phyloP scores from a whole-genome alignment of 2,329 filamentous ascomycete genomes.

The Sclerotinia trifoliorum region DNA sequence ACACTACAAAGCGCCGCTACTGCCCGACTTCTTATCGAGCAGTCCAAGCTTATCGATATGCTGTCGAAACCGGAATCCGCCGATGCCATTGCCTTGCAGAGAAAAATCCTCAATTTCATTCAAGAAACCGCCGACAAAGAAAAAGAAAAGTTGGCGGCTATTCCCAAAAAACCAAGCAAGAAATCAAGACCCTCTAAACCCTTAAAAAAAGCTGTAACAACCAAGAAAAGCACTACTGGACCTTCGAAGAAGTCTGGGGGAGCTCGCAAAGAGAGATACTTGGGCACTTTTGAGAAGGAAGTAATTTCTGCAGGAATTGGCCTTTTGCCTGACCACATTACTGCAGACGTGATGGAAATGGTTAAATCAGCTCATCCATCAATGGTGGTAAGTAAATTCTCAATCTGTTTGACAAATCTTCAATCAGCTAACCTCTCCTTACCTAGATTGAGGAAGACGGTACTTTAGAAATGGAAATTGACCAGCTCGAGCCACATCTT shows the following conservation, averaged over 20 bases:
- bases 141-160: slow-evolving; percentile 20
- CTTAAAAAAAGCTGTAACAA: slow-evolving; percentile 41
- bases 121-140: slow-evolving; percentile 61
- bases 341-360: slow-evolving; percentile 79
- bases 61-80: slow-evolving; percentile 55
- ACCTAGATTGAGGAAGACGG: slow-evolving; percentile 49
- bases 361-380: slow-evolving; percentile 81
- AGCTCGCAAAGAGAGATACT: slow-evolving; percentile 45
- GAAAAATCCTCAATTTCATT: slow-evolving; percentile 62
- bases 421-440: slow-evolving; percentile 25
- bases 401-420: slow-evolving; percentile 28
- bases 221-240: slow-evolving; percentile 32
- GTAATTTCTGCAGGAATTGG: slow-evolving; percentile 85
- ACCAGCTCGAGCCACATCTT: slow-evolving; percentile 54
- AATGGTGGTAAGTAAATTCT: slow-evolving; percentile 54
- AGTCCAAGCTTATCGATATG: slow-evolving; percentile 56
- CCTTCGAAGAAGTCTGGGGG: slow-evolving; percentile 46
- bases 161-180: slow-evolving; percentile 46
- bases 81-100: slow-evolving; percentile 34
- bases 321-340: slow-evolving; percentile 73
- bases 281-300: slow-evolving; percentile 82
- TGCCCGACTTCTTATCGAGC: slow-evolving; percentile 54
- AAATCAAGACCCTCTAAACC: slow-evolving; percentile 52
- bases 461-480: slow-evolving; percentile 59
- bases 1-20: slow-evolving; percentile 40